A percentile compares a stretch with the other conserved stretches of the same genome.
phyloP scores from a whole-genome alignment of 164 flowering plant species.

The Magnolia sinica region DNA sequence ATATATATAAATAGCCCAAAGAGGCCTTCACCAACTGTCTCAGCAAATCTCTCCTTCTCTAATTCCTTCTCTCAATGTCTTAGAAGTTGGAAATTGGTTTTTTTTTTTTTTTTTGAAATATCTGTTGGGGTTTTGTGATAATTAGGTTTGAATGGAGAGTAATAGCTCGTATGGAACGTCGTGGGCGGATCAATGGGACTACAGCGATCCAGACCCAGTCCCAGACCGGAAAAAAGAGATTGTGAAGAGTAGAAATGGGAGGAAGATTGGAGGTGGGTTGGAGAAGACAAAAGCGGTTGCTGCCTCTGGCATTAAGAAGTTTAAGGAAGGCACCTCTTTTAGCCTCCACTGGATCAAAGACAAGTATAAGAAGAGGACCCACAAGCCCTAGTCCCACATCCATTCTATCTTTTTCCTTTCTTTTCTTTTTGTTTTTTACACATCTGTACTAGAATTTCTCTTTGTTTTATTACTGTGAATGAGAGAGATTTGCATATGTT shows the following conservation, averaged over 20 bases:
- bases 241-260: constrained; percentile 33
- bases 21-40: too few species aligned
- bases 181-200: constrained; percentile 93
- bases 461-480: too few species aligned
- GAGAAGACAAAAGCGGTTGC: constrained; percentile 75
- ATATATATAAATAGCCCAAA: too few species aligned
- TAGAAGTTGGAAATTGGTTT: too few species aligned
- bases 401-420: not conserved
- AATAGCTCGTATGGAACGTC: constrained; percentile 37
- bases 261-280: constrained; percentile 70
- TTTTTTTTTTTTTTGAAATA: too few species aligned
- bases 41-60: too few species aligned
- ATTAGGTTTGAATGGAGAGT: too few species aligned
- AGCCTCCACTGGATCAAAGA: constrained; percentile 79
- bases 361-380: constrained; percentile 63
- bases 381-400: constrained; percentile 27
- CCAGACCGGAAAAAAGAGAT: constrained; percentile 9
- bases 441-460: too few species aligned
- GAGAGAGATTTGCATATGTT: too few species aligned
- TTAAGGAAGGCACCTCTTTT: constrained; percentile 59
- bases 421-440: not conserved
- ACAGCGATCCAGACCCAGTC: constrained; percentile 28
- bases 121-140: too few species aligned
- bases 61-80: too few species aligned
- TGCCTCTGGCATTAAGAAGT: constrained; percentile 62